A percentile compares a stretch with the other conserved stretches of the same genome.
Evolutionary conservation across 352 stramenopile species (phyloP).

Genomic region (Phytophthora fragariae): DNA sequence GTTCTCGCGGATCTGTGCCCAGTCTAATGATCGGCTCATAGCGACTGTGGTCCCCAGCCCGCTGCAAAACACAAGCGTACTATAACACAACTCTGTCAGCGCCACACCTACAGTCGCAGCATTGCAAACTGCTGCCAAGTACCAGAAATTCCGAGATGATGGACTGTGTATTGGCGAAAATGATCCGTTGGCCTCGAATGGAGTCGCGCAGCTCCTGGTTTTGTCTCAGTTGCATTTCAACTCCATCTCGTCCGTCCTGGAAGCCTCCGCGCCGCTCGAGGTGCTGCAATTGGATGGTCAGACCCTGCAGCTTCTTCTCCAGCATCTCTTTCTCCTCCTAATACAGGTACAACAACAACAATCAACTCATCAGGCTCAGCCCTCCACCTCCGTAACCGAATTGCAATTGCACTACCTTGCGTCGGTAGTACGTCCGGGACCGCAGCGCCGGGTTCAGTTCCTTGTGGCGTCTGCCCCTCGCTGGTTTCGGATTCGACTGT

Average conservation of each 20-base stretch:
- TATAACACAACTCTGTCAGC: not conserved
- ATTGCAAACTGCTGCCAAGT: not conserved
- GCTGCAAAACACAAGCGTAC: constrained; percentile 14
- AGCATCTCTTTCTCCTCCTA: constrained; percentile 52
- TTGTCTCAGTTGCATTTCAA: constrained; percentile 23
- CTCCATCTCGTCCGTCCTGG: constrained; percentile 19
- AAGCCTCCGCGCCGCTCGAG: constrained; percentile 17
- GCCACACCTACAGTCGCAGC: not conserved
- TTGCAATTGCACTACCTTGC: constrained; percentile 23
- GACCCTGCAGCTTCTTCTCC: constrained; percentile 35
- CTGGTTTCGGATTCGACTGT: not conserved
- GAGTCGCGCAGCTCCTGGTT: constrained; percentile 42
- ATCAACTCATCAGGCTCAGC: not conserved
- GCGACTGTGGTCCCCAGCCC: constrained; percentile 34
- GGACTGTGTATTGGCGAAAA: constrained; percentile 47
- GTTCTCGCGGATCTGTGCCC: constrained; percentile 31
- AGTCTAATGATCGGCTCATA: constrained; percentile 51
- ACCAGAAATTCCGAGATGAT: constrained; percentile 52
- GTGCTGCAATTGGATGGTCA: constrained; percentile 42
- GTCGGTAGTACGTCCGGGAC: constrained; percentile 39
- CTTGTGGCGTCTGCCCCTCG: constrained; percentile 3
- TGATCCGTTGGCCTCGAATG: constrained; percentile 45
- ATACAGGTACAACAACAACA: not conserved
- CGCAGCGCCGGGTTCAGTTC: constrained; percentile 25
- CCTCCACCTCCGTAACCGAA: not conserved